Percentiles rank a stretch among this genome's conserved stretches.
Conservation (phyloP, 2,329 filamentous ascomycete genomes). For the Pseudopithomyces maydicus region DNA sequence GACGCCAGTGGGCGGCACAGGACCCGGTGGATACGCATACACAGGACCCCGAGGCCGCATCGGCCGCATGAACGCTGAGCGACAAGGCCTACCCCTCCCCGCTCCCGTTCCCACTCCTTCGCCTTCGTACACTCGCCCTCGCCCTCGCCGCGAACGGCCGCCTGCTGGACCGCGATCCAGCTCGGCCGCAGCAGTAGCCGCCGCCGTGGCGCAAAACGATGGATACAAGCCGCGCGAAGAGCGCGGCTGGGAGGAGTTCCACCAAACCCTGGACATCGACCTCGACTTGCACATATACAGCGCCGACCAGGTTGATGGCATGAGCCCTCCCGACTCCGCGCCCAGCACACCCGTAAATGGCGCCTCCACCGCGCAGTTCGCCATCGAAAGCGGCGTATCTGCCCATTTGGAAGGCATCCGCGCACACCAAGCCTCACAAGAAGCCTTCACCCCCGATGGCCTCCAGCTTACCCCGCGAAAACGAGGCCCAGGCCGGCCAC, state of each 20-base stretch:
- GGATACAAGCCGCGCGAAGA: constrained; percentile 98
- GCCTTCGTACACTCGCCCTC: constrained; percentile 48
- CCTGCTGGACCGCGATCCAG: constrained; percentile 72
- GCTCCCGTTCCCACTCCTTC: constrained; percentile 49
- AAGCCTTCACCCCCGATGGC: constrained; percentile 28
- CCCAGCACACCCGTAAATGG: constrained; percentile 50
- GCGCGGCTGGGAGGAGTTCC: constrained; percentile 96
- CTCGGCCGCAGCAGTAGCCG: constrained; percentile 85
- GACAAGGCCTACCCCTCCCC: constrained; percentile 47
- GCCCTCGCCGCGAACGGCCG: constrained; percentile 45
- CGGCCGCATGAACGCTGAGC: constrained; percentile 56
- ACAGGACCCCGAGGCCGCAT: constrained; percentile 59
- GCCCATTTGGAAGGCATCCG: constrained; percentile 41
- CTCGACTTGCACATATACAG: constrained; percentile 76
- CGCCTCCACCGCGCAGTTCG: constrained; percentile 33
- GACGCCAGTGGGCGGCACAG: constrained; percentile 58
- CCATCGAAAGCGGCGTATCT: constrained; percentile 41
- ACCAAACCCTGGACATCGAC: constrained; percentile 92
- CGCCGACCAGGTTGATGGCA: constrained; percentile 84
- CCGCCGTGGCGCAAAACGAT: constrained; percentile 86
- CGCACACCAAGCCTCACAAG: constrained; percentile 32
- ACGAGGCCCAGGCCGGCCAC: constrained; percentile 67
- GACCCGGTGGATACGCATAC: constrained; percentile 56
- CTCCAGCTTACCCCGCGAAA: constrained; percentile 53
- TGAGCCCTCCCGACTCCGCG: constrained; percentile 53